A percentile compares a stretch with the other conserved stretches of the same genome.
These are phyloP conservation scores for Euphrasia arctica DNA, from an alignment of 305 asterid genomes.

Conservation along the genomic window DNA sequence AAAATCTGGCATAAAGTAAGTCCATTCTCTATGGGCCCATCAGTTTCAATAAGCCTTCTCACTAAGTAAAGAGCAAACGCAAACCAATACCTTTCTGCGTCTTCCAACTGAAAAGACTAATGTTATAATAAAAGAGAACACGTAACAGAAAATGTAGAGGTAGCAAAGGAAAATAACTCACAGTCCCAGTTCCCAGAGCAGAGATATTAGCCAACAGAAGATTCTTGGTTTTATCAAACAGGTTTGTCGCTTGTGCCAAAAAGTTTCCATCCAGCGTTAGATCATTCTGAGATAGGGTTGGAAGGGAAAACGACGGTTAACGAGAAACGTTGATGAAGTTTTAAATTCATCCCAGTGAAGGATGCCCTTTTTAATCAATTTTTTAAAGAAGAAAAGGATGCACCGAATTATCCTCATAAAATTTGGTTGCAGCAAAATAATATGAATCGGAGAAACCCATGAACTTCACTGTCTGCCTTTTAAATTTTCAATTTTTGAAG, in stretches of 20 bases:
- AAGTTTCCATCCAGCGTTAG: constrained; percentile 43
- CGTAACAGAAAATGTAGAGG: neutral
- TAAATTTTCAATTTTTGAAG: constrained; percentile 15
- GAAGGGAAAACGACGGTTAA: constrained; percentile 11
- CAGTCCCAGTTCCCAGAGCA: neutral
- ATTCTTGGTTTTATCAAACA: neutral
- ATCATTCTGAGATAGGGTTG: constrained; percentile 45
- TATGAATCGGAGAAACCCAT: constrained; percentile 1
- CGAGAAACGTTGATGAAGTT: constrained; percentile 16
- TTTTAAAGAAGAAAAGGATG: neutral
- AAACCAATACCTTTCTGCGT: constrained; percentile 90
- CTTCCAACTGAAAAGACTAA: constrained; percentile 55
- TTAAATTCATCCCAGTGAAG: constrained; percentile 2
- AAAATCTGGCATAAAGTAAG: constrained; percentile 67
- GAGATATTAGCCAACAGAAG: neutral
- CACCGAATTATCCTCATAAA: constrained; percentile 13
- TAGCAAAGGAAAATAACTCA: constrained; percentile 14
- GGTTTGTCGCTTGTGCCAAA: constrained; percentile 26
- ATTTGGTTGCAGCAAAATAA: constrained; percentile 5
- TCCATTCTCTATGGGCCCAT: constrained; percentile 40
- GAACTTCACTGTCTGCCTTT: constrained; percentile 9
- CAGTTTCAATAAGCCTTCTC: constrained; percentile 52
- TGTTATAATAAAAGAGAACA: too few species aligned
- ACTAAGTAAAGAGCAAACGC: constrained; percentile 67
- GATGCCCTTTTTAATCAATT: neutral